Percentiles rank a stretch among this genome's conserved stretches.
These are phyloP conservation scores for Fusarium robinianum DNA, from an alignment of 2,329 filamentous ascomycete genomes.

Conservation along the genomic window DNA sequence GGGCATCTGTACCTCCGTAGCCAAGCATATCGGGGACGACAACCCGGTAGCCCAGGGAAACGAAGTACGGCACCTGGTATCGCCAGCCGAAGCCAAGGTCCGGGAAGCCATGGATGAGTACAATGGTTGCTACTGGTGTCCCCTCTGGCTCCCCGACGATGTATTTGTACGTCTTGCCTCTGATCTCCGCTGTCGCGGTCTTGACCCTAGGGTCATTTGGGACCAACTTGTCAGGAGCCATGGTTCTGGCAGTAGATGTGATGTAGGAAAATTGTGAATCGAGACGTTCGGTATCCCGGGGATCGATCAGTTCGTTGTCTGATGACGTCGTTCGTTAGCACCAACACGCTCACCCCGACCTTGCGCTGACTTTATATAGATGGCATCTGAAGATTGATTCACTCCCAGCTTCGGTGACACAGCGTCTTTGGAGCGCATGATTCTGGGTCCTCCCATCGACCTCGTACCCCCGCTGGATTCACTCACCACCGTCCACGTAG, in stretches of 20 bases:
- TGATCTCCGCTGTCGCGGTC: conserved; percentile 64
- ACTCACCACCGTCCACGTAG: too few species aligned
- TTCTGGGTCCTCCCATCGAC: too few species aligned
- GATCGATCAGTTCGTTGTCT: not conserved
- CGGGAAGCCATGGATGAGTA: conserved; percentile 76
- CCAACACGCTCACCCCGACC: too few species aligned
- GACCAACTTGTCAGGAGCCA: conserved; percentile 66
- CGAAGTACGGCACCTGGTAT: conserved; percentile 79
- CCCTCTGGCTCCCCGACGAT: conserved; percentile 57
- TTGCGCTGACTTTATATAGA: too few species aligned
- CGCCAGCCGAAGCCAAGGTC: conserved; percentile 87
- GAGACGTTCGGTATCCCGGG: not conserved
- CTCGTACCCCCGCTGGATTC: too few species aligned
- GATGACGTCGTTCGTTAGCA: conserved; percentile 17
- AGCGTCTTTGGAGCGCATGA: too few species aligned
- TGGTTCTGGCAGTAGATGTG: conserved; percentile 35
- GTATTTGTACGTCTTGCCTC: conserved; percentile 73
- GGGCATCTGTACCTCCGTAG: conserved; percentile 77
- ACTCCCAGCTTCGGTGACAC: too few species aligned
- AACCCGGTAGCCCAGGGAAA: conserved; percentile 74
- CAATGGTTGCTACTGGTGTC: conserved; percentile 52
- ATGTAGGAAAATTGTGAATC: not conserved
- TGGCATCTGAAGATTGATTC: too few species aligned
- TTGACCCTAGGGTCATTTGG: conserved; percentile 69
- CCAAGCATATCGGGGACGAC: conserved; percentile 86